Percentiles rank a stretch among this genome's conserved stretches.
phyloP scores from a whole-genome alignment of 2,329 filamentous ascomycete species.

The Arthrobotrys conoides region DNA sequence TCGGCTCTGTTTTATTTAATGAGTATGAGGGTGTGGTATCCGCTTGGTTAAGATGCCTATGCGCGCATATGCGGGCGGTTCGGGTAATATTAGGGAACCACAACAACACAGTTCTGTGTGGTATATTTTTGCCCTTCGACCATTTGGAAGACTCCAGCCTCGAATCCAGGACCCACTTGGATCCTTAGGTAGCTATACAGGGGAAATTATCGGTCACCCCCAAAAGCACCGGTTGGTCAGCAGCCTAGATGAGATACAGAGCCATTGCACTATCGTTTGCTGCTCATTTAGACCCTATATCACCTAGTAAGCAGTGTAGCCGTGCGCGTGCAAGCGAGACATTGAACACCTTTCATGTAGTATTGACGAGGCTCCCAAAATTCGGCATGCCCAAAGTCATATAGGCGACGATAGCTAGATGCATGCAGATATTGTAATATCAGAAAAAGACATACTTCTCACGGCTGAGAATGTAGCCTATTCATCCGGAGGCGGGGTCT shows the following conservation, averaged over 20 bases:
- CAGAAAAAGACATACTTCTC: not conserved
- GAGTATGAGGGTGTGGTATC: slow-evolving; percentile 6
- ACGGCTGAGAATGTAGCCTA: not conserved
- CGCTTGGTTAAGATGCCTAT: not conserved
- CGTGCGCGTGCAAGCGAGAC: not conserved
- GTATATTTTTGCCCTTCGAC: not conserved
- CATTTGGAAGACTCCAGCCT: not conserved
- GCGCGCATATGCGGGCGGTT: not conserved
- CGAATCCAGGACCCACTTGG: not conserved
- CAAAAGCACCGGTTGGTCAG: no score
- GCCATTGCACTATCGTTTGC: not conserved
- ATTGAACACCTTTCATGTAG: not conserved
- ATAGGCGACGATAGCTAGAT: not conserved
- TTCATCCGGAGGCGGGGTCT: not conserved
- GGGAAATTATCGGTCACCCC: no score
- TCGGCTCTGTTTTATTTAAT: no score
- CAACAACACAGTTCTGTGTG: not conserved
- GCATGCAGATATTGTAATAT: not conserved
- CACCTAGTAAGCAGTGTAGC: not conserved
- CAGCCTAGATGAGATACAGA: not conserved
- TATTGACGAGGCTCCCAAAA: not conserved
- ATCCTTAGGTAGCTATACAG: no score
- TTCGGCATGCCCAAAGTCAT: not conserved
- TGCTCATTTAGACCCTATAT: not conserved
- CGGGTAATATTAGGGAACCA: not conserved